Percentiles rank a stretch among this genome's conserved stretches.
Conservation (phyloP, 345 rosid species). For the Salix caprea region DNA sequence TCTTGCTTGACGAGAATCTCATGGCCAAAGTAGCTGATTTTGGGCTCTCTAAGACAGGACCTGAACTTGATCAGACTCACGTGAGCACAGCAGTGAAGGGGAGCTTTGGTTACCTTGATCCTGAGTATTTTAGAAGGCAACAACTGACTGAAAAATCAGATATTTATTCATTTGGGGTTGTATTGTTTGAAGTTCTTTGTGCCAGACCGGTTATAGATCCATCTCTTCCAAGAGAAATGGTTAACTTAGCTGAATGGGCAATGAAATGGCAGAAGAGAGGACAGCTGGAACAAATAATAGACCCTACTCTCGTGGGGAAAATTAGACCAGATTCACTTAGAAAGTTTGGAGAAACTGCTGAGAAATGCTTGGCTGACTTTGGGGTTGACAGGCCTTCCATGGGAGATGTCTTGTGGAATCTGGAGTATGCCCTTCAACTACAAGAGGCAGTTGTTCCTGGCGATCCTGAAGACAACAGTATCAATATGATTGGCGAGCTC, state of each 20-base stretch:
- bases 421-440: slow-evolving; percentile 81
- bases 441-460: slow-evolving; percentile 57
- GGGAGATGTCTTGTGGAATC: slow-evolving; percentile 92
- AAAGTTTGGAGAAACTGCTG: slow-evolving; percentile 81
- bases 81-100: slow-evolving; percentile 97
- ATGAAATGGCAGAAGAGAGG: slow-evolving; percentile 89
- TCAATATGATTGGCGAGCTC: slow-evolving; percentile 65
- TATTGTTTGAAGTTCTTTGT: slow-evolving; percentile 85
- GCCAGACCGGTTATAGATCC: slow-evolving; percentile 93
- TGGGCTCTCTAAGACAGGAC: slow-evolving; percentile 87
- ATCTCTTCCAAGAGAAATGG: slow-evolving; percentile 79
- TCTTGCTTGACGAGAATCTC: slow-evolving; percentile 25
- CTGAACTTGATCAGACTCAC: slow-evolving; percentile 91
- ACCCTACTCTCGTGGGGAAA: slow-evolving; percentile 52
- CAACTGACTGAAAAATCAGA: slow-evolving; percentile 87
- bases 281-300: slow-evolving; percentile 74
- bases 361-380: slow-evolving; percentile 78
- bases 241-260: slow-evolving; percentile 92
- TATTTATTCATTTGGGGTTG: slow-evolving; percentile 91
- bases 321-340: slow-evolving; percentile 66
- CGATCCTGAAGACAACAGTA: slow-evolving; percentile 66
- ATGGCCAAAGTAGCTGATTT: slow-evolving; percentile 41
- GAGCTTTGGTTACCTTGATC: slow-evolving; percentile 87
- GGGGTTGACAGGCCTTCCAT: slow-evolving; percentile 83
- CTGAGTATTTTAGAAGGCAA: slow-evolving; percentile 86